Evolutionary conservation across 2,329 filamentous ascomycete species (phyloP).

Genomic region (Pseudomassariella vexata): DNA sequence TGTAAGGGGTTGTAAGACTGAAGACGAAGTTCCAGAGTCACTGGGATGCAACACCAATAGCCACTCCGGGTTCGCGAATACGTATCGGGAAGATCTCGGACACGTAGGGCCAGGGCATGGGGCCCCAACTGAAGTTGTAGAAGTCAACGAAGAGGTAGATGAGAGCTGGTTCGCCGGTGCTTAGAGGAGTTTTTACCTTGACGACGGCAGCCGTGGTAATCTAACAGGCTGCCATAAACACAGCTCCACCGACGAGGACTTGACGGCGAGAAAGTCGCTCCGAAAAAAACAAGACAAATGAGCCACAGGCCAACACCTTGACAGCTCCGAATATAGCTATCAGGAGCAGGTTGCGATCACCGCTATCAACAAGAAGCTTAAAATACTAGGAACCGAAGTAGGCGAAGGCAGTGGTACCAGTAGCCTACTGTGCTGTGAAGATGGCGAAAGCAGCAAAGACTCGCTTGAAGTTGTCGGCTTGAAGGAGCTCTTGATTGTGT

Average conservation of each 20-base stretch:
- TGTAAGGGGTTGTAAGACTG: too few relatives aligned
- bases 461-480: conserved; percentile 36
- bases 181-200: too few relatives aligned
- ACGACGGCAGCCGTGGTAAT: not conserved
- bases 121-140: conserved; percentile 45
- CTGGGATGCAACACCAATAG: conserved; percentile 37
- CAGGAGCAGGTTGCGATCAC: conserved; percentile 37
- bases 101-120: conserved; percentile 35
- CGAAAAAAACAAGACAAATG: conserved; percentile 47
- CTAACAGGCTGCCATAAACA: conserved; percentile 32
- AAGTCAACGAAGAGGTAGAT: conserved; percentile 50
- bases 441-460: conserved; percentile 36
- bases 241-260: conserved; percentile 34
- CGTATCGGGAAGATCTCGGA: conserved; percentile 38
- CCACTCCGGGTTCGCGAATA: conserved; percentile 40
- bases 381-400: conserved; percentile 53
- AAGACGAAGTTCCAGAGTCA: conserved; percentile 47
- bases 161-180: too few relatives aligned
- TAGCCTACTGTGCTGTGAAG: conserved; percentile 47
- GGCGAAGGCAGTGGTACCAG: conserved; percentile 47
- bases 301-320: conserved; percentile 42
- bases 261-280: conserved; percentile 39
- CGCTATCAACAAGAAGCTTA: conserved; percentile 40
- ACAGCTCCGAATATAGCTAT: conserved; percentile 48
- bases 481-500: conserved; percentile 32